Conservation (phyloP, 2,329 filamentous ascomycete genomes). For the Ascochyta viciae-villosae region DNA sequence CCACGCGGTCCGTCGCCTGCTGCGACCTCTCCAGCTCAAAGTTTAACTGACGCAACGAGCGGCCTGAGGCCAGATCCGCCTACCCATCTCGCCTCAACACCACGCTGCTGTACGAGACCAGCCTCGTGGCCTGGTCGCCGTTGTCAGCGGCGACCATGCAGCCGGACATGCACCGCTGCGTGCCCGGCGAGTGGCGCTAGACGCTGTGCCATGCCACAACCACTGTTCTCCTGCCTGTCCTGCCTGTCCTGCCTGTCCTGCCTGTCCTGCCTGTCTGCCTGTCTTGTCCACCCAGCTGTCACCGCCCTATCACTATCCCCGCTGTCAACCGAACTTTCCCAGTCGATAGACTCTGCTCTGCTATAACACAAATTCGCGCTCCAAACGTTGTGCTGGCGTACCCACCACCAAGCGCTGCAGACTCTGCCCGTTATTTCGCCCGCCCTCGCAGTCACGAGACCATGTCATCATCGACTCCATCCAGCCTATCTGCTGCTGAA, state of each 20-base stretch:
- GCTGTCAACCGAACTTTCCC: conserved; percentile 15
- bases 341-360: conserved; percentile 19
- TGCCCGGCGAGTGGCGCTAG: conserved; percentile 4
- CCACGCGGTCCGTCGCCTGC: conserved; percentile 17
- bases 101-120: conserved; percentile 5
- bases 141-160: neutral
- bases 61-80: conserved; percentile 13
- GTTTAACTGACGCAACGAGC: conserved; percentile 15
- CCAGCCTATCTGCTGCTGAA: conserved; percentile 28
- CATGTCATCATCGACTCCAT: conserved; percentile 20
- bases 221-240: conserved; percentile 5
- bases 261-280: neutral
- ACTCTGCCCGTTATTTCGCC: neutral
- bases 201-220: conserved; percentile 10
- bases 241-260: neutral
- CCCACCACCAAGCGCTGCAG: conserved; percentile 16
- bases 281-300: neutral
- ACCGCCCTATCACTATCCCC: conserved; percentile 10
- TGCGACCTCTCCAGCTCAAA: conserved; percentile 18
- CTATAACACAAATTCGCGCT: conserved; percentile 21
- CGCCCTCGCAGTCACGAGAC: conserved; percentile 18
- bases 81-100: conserved; percentile 10
- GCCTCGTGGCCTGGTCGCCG: conserved; percentile 2
- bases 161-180: neutral
- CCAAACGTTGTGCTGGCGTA: conserved; percentile 1